These are phyloP conservation scores for Zygosaccharomyces sapae DNA, from an alignment of 1,139 yeast genomes.

Conservation along the genomic window DNA sequence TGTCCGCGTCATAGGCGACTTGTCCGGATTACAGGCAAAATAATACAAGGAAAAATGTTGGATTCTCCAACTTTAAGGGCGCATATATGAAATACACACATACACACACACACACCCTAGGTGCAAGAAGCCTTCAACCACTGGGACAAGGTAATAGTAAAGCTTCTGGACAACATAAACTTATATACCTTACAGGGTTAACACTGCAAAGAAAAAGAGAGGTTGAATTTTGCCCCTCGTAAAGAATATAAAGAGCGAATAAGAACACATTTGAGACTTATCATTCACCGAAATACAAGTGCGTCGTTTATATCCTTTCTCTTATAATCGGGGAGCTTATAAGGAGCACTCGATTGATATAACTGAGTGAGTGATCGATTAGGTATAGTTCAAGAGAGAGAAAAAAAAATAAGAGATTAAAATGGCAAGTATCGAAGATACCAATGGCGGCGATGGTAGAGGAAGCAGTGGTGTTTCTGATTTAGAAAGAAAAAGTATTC, in stretches of 20 bases:
- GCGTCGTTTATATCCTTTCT: background rate
- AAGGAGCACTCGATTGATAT: background rate
- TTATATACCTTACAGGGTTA: background rate
- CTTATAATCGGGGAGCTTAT: background rate
- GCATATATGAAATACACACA: constrained; percentile 1
- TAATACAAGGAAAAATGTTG: constrained; percentile 4
- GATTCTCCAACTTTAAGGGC: constrained; percentile 4
- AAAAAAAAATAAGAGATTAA: constrained; percentile 63
- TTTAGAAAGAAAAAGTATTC: constrained; percentile 18
- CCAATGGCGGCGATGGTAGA: constrained; percentile 16
- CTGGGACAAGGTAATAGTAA: background rate
- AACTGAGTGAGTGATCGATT: background rate
- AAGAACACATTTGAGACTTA: background rate
- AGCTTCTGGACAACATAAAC: background rate
- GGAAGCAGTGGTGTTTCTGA: constrained; percentile 9
- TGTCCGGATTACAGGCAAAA: background rate
- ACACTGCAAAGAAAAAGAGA: no score
- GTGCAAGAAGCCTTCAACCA: background rate
- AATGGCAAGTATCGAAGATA: constrained; percentile 43
- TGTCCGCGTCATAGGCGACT: background rate
- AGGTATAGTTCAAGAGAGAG: constrained; percentile 30
- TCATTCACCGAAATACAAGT: no score
- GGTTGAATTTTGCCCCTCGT: background rate
- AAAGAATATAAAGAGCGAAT: background rate
- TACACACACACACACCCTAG: constrained; percentile 1